These are phyloP conservation scores for Verbena officinalis DNA, from an alignment of 257 asterid genomes.

Conservation along the genomic window DNA sequence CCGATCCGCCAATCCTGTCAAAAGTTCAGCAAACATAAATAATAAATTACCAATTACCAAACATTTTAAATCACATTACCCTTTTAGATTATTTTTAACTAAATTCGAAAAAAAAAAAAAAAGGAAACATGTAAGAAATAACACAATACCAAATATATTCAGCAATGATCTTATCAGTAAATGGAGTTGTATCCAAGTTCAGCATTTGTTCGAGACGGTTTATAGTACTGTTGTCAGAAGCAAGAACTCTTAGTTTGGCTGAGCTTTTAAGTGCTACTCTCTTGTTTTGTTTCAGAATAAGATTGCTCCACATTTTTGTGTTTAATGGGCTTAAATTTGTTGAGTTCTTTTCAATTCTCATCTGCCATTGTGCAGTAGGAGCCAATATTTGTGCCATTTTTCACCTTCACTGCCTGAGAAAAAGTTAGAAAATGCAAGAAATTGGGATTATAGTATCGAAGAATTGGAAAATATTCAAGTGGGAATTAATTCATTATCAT, in stretches of 20 bases:
- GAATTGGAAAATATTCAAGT: not conserved
- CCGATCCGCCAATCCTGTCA: slow-evolving; percentile 93
- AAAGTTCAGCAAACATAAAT: not conserved
- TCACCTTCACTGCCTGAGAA: slow-evolving; percentile 35
- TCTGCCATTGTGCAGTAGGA: slow-evolving; percentile 96
- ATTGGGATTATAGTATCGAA: not conserved
- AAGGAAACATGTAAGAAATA: not conserved
- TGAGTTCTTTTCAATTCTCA: slow-evolving; percentile 65
- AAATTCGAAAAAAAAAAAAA: too few relatives aligned
- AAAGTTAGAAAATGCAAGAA: not conserved
- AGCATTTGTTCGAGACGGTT: slow-evolving; percentile 89
- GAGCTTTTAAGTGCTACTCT: slow-evolving; percentile 55
- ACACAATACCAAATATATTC: slow-evolving; percentile 81
- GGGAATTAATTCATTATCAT: not conserved
- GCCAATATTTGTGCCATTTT: slow-evolving; percentile 95
- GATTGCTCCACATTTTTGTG: slow-evolving; percentile 74
- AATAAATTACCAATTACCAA: too few relatives aligned
- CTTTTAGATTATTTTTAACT: too few relatives aligned
- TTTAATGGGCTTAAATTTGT: slow-evolving; percentile 57
- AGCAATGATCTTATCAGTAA: slow-evolving; percentile 86
- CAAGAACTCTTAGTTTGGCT: slow-evolving; percentile 65
- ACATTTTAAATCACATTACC: too few relatives aligned
- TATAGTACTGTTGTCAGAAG: slow-evolving; percentile 65
- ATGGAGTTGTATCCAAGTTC: slow-evolving; percentile 80
- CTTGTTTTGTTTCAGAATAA: slow-evolving; percentile 71